These are phyloP conservation scores for Solanum hybrid DNA, from an alignment of 305 asterid genomes.

Conservation along the genomic window DNA sequence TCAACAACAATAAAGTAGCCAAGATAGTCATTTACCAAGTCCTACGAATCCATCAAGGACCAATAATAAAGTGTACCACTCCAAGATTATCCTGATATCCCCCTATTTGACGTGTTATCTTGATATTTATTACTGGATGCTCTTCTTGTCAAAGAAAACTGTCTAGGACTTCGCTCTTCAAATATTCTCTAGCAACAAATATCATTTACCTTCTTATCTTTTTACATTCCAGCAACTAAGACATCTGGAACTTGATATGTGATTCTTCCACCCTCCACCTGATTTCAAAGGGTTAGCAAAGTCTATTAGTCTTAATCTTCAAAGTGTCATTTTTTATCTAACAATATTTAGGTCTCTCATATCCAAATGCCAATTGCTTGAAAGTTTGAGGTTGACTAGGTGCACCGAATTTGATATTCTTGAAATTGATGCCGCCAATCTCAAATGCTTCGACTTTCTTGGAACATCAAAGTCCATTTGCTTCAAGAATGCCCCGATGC, in stretches of 20 bases:
- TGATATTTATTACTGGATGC: not conserved
- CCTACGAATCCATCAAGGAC: not conserved
- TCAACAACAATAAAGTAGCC: not conserved
- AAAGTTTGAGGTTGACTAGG: not conserved
- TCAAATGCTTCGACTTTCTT: not conserved
- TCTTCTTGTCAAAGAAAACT: not conserved
- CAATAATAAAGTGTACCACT: not conserved
- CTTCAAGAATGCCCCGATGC: not conserved
- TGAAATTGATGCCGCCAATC: not conserved
- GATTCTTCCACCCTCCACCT: not conserved
- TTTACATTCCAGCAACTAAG: not conserved
- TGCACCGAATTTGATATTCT: not conserved
- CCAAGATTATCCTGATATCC: not conserved
- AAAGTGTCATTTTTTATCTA: not conserved
- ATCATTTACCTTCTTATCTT: not conserved
- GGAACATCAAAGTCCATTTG: not conserved
- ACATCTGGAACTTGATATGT: not conserved
- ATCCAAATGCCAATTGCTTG: not conserved
- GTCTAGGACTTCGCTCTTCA: not conserved
- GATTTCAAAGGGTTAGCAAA: not conserved
- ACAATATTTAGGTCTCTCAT: not conserved
- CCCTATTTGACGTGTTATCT: not conserved
- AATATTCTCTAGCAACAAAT: not conserved
- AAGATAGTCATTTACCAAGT: not conserved
- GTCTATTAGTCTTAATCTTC: not conserved